Percentiles rank a stretch among this genome's conserved stretches.
phyloP scores from a whole-genome alignment of 371 early-diverging fungal species.

The Smittium culicis region DNA sequence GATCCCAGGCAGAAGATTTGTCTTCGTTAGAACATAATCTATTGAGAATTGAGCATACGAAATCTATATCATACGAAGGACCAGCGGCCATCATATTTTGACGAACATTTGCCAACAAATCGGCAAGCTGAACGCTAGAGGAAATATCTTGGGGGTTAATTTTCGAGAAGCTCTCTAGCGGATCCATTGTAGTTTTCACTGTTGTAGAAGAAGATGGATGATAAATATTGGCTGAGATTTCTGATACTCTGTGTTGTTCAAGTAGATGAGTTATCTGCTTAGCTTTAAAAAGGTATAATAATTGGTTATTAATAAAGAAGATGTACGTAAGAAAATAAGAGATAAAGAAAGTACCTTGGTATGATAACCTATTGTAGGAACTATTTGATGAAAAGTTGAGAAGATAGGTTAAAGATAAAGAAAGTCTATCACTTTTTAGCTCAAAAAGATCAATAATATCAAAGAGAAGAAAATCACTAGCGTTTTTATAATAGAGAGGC shows the following conservation, averaged over 20 bases:
- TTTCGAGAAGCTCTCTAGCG: neutral
- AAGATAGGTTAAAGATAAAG: too few species aligned
- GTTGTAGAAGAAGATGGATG: too few species aligned
- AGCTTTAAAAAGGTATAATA: neutral
- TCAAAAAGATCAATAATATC: too few species aligned
- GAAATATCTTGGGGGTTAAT: neutral
- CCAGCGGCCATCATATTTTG: neutral
- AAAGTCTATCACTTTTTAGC: too few species aligned
- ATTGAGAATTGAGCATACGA: neutral
- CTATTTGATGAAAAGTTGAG: too few species aligned
- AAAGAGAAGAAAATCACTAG: too few species aligned
- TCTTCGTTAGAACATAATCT: neutral
- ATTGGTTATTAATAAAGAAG: neutral
- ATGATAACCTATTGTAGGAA: neutral
- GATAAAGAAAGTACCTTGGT: too few species aligned
- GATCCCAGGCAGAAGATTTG: neutral
- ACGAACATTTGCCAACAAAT: neutral
- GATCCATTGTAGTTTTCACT: neutral
- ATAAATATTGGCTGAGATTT: neutral
- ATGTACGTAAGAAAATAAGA: neutral
- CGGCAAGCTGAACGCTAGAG: neutral
- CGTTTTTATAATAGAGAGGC: too few species aligned
- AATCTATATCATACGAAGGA: neutral
- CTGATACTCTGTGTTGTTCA: neutral
- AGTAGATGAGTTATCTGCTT: neutral